phyloP scores from a whole-genome alignment of 2,329 filamentous ascomycete species.

The Beauveria asiatica region DNA sequence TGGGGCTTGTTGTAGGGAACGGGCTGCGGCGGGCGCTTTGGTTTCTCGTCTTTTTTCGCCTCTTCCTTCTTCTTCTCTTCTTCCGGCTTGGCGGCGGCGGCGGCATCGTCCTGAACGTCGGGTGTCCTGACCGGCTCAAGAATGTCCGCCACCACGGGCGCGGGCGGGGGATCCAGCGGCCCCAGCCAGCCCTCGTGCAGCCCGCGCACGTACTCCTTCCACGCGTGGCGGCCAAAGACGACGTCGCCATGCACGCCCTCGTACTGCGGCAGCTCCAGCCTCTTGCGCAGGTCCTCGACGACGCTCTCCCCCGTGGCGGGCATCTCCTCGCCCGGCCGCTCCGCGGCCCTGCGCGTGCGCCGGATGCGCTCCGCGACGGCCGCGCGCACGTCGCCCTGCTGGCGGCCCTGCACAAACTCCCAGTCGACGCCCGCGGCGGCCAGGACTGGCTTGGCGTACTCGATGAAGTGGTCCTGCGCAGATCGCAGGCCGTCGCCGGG shows the following conservation, averaged over 20 bases:
- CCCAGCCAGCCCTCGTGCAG: conserved; percentile 96
- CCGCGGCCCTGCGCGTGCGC: conserved; percentile 54
- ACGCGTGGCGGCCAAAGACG: conserved; percentile 81
- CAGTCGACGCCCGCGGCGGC: conserved; percentile 88
- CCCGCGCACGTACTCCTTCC: conserved; percentile 94
- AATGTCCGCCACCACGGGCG: conserved; percentile 16
- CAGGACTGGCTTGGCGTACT: conserved; percentile 90
- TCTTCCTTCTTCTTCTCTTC: conserved; percentile 31
- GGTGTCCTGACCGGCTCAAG: conserved; percentile 15
- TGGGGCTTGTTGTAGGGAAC: conserved; percentile 64
- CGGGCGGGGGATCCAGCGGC: conserved; percentile 57
- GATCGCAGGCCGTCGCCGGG: conserved; percentile 76
- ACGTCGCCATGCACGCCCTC: conserved; percentile 73
- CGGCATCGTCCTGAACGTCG: conserved; percentile 16
- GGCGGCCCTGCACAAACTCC: conserved; percentile 87
- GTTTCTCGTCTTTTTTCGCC: conserved; percentile 37
- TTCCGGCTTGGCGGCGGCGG: conserved; percentile 12
- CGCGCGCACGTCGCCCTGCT: conserved; percentile 86
- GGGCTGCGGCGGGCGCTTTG: conserved; percentile 52
- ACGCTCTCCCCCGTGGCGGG: conserved; percentile 42
- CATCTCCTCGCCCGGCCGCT: conserved; percentile 40
- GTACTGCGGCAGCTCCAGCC: conserved; percentile 61
- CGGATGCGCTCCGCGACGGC: conserved; percentile 81
- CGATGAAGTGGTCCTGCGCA: conserved; percentile 91
- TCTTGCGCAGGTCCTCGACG: conserved; percentile 54